phyloP scores from a whole-genome alignment of 2,329 filamentous ascomycete species.

The Pestalotiopsis fici region DNA sequence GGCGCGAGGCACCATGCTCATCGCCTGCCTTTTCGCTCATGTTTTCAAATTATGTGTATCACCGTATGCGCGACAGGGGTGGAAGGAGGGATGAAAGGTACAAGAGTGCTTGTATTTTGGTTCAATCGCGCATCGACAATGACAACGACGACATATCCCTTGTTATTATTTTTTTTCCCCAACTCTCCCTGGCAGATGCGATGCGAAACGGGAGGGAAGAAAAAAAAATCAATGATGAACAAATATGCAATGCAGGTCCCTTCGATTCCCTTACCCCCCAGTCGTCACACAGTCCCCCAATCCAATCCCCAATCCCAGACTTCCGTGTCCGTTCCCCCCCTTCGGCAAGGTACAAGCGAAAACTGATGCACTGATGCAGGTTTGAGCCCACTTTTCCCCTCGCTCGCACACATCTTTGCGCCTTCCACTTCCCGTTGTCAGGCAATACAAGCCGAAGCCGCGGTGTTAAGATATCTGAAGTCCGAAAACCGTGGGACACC shows the following conservation, averaged over 20 bases:
- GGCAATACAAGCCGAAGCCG: neutral
- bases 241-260: neutral
- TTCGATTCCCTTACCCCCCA: neutral
- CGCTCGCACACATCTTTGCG: neutral
- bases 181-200: neutral
- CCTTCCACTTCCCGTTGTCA: neutral
- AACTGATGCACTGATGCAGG: neutral
- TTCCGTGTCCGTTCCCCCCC: neutral
- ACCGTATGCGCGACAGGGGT: neutral
- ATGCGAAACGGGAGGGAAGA: neutral
- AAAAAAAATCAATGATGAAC: neutral
- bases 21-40: conserved; percentile 7
- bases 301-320: neutral
- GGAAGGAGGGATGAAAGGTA: neutral
- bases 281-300: neutral
- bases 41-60: neutral
- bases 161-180: too few species aligned
- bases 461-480: neutral
- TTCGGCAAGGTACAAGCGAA: neutral
- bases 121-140: neutral
- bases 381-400: neutral
- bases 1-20: neutral
- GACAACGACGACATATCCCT: too few species aligned
- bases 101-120: neutral
- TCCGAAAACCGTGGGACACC: neutral